Evolutionary conservation across 2,329 filamentous ascomycete genomes (phyloP), one percentile per base, ranked within the genome.

Genomic region (Helicocarpus griseus): DNA sequence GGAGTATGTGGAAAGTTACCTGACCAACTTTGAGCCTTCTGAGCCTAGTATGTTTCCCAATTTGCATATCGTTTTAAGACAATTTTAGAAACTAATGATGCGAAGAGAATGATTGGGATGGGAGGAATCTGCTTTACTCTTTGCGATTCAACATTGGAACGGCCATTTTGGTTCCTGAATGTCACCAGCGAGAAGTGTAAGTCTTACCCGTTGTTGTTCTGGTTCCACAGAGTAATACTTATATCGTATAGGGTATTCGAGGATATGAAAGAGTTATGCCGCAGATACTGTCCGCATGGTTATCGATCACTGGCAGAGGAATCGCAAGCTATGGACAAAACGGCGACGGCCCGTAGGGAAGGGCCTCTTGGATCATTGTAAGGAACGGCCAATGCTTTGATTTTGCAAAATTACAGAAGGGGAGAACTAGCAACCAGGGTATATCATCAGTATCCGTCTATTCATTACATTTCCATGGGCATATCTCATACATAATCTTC

Each of bases 31-130:
- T 45, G 35, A 33, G 4, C 29, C 35, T 5, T 54, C 49, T 13
- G 49, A 54, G 40, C 52, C 52, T 2, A 44, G 52, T 54, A 54
- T 17, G 40, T 48, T 41, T 24, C 6, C 38, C 4, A 3, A 11
- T 21, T 13, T 9, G 11, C 33, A n/a, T 13, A 48, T 24, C 26
- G 22, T 17, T 9, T 17, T n/a, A 13, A 43, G 17, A n/a, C 40
- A 33, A 26, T 29, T n/a, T 31, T 5, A 6, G 41, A 1, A 13
- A 29, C n/a, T n/a, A n/a, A n/a, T n/a, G n/a, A n/a, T n/a, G n/a
- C n/a, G n/a, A n/a, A 54, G 52, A 24, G 49, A 57, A 59, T 11
- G 61, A 63, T 22, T 63, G 61, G 60, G 57, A 64, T 44, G 57
- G 54, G 28, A 50, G 63, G 40, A 63, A 62, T 46, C 50, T 60